Percentiles rank a stretch among this genome's conserved stretches.
Evolutionary conservation across 1,284 basidiomycete species (phyloP).

Genomic region (Irpex rosettiformis): DNA sequence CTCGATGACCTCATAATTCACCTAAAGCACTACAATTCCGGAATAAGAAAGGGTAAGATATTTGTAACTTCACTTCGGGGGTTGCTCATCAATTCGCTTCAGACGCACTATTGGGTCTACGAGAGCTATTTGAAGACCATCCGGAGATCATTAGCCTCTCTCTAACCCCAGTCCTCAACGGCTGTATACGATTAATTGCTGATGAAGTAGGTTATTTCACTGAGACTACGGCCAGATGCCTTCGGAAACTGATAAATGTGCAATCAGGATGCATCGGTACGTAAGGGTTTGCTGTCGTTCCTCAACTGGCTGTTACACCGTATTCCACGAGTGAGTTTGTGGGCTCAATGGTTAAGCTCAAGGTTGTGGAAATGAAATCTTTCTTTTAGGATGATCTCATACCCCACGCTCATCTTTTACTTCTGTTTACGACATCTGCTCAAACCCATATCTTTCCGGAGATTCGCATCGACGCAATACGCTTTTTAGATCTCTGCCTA

Average conservation of each 20-base stretch:
- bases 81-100: background rate
- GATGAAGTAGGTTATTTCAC: too few relatives aligned
- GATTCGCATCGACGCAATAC: conserved; percentile 87
- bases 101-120: conserved; percentile 83
- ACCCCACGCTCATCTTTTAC: conserved; percentile 71
- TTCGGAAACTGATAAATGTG: too few relatives aligned
- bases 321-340: conserved; percentile 50
- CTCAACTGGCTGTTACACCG: conserved; percentile 72
- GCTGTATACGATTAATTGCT: conserved; percentile 68
- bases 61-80: background rate
- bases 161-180: conserved; percentile 63
- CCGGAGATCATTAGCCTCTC: conserved; percentile 54
- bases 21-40: conserved; percentile 80
- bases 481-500: conserved; percentile 78
- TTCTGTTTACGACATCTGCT: conserved; percentile 87
- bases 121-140: conserved; percentile 74
- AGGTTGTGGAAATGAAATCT: too few relatives aligned
- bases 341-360: background rate
- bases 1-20: conserved; percentile 79
- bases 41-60: conserved; percentile 63
- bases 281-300: conserved; percentile 57
- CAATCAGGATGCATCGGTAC: conserved; percentile 62
- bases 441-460: conserved; percentile 95
- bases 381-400: conserved; percentile 53
- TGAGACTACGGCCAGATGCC: too few relatives aligned